phyloP scores from a whole-genome alignment of 2,329 filamentous ascomycete species.

The Periglandula ipomoeae region DNA sequence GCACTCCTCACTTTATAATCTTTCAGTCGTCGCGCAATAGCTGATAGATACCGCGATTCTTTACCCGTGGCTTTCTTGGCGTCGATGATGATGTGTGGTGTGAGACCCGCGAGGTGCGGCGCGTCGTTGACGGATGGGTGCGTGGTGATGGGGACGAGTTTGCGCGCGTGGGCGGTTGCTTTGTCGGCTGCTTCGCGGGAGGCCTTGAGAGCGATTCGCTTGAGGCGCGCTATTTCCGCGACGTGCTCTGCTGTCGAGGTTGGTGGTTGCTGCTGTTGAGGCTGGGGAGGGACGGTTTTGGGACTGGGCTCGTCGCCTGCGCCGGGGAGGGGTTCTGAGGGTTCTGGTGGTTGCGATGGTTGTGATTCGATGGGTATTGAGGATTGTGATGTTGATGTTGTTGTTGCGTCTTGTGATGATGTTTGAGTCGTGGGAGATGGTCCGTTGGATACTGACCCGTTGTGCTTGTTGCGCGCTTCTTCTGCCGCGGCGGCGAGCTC shows the following conservation, averaged over 20 bases:
- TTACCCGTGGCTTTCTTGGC: conserved; percentile 70
- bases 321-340: conserved; percentile 14
- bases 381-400: neutral
- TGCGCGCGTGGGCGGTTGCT: conserved; percentile 45
- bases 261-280: neutral
- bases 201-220: conserved; percentile 46
- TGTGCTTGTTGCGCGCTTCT: conserved; percentile 9
- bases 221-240: conserved; percentile 52
- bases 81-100: conserved; percentile 63
- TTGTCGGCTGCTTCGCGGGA: conserved; percentile 47
- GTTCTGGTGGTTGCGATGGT: neutral
- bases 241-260: conserved; percentile 45
- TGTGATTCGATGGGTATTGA: neutral
- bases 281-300: neutral
- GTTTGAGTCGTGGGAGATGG: neutral
- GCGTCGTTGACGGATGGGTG: conserved; percentile 50
- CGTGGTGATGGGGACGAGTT: conserved; percentile 37
- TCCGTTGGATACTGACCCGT: neutral
- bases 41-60: conserved; percentile 64
- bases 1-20: conserved; percentile 51
- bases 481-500: conserved; percentile 38
- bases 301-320: conserved; percentile 4
- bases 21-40: conserved; percentile 44
- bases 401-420: neutral
- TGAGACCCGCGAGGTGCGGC: conserved; percentile 45